Evolutionary conservation across 768 basidiomycete genomes (phyloP).

Genomic region (Lactifluus subvellereus): DNA sequence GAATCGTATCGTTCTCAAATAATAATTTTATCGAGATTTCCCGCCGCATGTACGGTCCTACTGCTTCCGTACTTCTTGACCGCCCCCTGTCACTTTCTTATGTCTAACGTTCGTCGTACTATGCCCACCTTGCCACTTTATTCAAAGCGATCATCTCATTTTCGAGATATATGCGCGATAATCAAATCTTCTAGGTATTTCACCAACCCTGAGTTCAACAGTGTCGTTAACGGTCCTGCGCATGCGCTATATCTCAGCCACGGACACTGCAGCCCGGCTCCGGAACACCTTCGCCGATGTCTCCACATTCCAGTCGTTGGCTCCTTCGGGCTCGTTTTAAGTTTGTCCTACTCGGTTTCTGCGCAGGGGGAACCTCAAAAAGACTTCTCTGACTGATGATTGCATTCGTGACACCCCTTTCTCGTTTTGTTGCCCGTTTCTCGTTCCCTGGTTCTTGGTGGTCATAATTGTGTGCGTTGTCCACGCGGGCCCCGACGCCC

Average conservation of each 20-base stretch:
- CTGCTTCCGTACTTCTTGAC: constrained; percentile 10
- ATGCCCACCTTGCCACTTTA: neutral
- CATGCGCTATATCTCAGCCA: neutral
- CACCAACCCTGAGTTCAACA: neutral
- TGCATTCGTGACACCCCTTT: neutral
- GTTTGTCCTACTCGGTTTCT: constrained; percentile 3
- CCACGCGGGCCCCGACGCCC: neutral
- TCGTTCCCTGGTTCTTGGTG: neutral
- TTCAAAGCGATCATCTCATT: neutral
- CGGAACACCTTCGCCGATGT: neutral
- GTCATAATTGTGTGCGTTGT: neutral
- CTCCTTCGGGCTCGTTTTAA: neutral
- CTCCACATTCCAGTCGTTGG: neutral
- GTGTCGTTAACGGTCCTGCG: neutral
- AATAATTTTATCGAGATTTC: neutral
- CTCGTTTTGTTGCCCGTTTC: neutral
- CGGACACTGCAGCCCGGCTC: neutral
- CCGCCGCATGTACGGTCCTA: neutral
- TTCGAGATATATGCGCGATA: neutral
- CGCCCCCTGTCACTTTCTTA: constrained; percentile 2
- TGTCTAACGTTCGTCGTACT: neutral
- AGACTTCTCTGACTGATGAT: constrained; percentile 7
- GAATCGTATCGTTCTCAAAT: neutral
- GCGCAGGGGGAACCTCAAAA: neutral
- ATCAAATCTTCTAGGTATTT: neutral